Conservation (phyloP, 257 asterid species). For the Thymus mandschuricus region DNA sequence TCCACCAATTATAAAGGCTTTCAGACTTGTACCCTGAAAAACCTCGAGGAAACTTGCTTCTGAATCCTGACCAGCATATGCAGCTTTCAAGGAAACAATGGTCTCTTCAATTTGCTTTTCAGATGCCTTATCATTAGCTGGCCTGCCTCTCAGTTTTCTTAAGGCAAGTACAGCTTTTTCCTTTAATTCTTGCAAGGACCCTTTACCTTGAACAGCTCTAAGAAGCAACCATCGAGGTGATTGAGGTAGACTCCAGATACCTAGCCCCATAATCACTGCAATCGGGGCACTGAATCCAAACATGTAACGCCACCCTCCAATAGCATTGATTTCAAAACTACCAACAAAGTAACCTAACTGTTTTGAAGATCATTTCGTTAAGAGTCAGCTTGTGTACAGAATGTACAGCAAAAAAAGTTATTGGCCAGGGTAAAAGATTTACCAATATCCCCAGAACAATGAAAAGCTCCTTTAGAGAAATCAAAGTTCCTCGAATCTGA, state of each 20-base stretch:
- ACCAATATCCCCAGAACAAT: conserved; percentile 96
- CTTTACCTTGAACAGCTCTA: conserved; percentile 93
- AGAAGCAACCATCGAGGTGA: conserved; percentile 99
- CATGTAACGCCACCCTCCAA: conserved; percentile 99
- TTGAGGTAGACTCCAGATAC: conserved; percentile 92
- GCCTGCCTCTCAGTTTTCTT: conserved; percentile 79
- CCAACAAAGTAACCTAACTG: conserved; percentile 94
- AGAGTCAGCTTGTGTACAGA: conserved; percentile 24
- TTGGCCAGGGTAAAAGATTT: conserved; percentile 23
- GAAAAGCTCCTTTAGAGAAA: conserved; percentile 94
- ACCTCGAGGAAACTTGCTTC: conserved; percentile 75
- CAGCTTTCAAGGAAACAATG: conserved; percentile 68
- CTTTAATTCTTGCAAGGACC: conserved; percentile 72
- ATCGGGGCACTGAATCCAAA: conserved; percentile 84
- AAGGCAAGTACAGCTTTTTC: conserved; percentile 79
- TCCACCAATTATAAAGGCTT: conserved; percentile 94
- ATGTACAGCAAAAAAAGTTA: conserved; percentile 7
- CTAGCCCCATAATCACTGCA: conserved; percentile 86
- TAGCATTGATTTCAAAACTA: conserved; percentile 64
- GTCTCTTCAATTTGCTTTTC: conserved; percentile 86
- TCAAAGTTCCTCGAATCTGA: conserved; percentile 94
- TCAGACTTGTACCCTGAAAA: conserved; percentile 86
- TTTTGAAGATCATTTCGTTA: conserved; percentile 34
- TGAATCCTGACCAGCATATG: conserved; percentile 69
- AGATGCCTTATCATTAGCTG: conserved; percentile 64